phyloP scores from a whole-genome alignment of 495 filamentous ascomycete genomes.

The Parathielavia appendiculata region DNA sequence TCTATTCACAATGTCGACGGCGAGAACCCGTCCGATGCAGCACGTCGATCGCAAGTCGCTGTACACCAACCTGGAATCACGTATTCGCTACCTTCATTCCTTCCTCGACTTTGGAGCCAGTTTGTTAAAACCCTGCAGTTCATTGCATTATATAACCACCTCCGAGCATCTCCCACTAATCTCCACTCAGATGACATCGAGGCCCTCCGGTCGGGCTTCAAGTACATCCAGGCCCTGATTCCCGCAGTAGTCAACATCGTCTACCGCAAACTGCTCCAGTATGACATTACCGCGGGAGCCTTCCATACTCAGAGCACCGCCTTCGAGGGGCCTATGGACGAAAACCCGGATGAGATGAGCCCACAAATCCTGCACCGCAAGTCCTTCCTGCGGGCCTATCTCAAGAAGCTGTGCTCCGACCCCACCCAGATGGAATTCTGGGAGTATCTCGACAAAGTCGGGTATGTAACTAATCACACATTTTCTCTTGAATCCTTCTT shows the following conservation, averaged over 20 bases:
- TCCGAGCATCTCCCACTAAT: too few relatives aligned
- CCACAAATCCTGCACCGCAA: conserved; percentile 71
- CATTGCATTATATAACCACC: too few relatives aligned
- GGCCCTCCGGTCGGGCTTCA: conserved; percentile 57
- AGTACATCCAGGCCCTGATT: conserved; percentile 70
- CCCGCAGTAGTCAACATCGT: conserved; percentile 69
- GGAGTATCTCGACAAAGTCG: conserved; percentile 75
- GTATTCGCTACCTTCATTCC: conserved; percentile 64
- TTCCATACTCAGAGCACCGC: conserved; percentile 64
- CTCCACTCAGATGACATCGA: conserved; percentile 55
- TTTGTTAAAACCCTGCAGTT: conserved; percentile 33
- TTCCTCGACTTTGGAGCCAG: conserved; percentile 68
- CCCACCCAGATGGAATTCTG: conserved; percentile 69
- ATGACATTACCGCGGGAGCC: conserved; percentile 68
- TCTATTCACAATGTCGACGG: conserved; percentile 25
- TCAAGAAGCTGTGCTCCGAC: conserved; percentile 64
- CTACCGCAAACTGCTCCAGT: conserved; percentile 69
- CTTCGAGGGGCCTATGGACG: conserved; percentile 57
- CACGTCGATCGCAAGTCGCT: conserved; percentile 66
- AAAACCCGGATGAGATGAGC: conserved; percentile 55
- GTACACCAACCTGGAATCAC: conserved; percentile 60
- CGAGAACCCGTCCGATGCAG: conserved; percentile 36
- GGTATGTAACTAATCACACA: conserved; percentile 33
- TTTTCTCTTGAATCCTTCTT: not conserved
- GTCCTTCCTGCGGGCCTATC: conserved; percentile 67